Percentiles rank a stretch among this genome's conserved stretches.
Evolutionary conservation across 2,329 filamentous ascomycete species (phyloP).

Genomic region (Fusarium goolgardi): DNA sequence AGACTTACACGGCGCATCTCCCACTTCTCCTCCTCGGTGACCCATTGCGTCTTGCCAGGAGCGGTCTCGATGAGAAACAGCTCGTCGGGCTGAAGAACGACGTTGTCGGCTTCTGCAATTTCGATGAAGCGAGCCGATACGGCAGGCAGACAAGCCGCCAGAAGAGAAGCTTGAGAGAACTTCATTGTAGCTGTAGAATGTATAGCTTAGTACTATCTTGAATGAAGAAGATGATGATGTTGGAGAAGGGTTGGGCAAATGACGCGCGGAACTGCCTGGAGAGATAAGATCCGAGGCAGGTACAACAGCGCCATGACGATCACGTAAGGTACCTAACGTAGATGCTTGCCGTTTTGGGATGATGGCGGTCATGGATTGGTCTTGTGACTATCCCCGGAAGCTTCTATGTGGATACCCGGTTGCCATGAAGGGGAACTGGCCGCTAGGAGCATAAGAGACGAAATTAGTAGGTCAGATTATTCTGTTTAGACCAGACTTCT

Average conservation of each 20-base stretch:
- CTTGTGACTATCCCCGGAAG: conserved; percentile 37
- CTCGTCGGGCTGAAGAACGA: conserved; percentile 58
- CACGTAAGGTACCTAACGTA: conserved; percentile 34
- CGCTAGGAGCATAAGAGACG: too few relatives aligned
- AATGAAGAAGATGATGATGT: conserved; percentile 12
- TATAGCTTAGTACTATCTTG: conserved; percentile 5
- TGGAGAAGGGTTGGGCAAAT: conserved; percentile 25
- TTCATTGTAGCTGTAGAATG: conserved; percentile 57
- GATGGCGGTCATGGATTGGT: conserved; percentile 31
- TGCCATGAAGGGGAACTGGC: conserved; percentile 18
- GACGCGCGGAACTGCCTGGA: conserved; percentile 23
- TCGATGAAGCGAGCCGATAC: conserved; percentile 69
- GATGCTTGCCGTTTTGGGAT: conserved; percentile 38
- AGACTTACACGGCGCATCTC: conserved; percentile 78
- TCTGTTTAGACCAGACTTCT: too few relatives aligned
- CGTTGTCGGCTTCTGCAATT: conserved; percentile 61
- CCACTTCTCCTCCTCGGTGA: conserved; percentile 97
- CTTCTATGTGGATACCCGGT: conserved; percentile 37
- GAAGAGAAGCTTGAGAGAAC: conserved; percentile 62
- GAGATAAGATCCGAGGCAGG: conserved; percentile 33
- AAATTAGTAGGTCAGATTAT: too few relatives aligned
- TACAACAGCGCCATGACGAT: conserved; percentile 33
- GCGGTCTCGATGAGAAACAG: conserved; percentile 82
- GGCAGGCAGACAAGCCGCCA: conserved; percentile 66
- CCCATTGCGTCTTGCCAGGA: conserved; percentile 85